Evolutionary conservation across 2,329 filamentous ascomycete species (phyloP), one percentile per base, ranked within the genome.

Genomic region (Fusarium coffeatum): DNA sequence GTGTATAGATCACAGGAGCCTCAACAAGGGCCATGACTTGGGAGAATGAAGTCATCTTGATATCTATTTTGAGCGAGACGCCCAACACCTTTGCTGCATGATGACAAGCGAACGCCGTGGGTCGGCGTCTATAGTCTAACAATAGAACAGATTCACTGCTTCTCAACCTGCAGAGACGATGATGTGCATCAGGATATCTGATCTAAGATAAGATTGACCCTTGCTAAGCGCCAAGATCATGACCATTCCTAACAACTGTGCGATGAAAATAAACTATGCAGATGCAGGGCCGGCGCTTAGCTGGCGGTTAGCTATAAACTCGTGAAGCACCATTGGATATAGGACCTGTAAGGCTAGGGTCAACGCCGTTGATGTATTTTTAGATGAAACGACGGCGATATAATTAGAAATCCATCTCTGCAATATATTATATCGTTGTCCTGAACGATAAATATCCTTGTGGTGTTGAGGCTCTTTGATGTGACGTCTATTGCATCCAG

Each of bases 401-500:
- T 51, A 56, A 43, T 64, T 68, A 68, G 50, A 53, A 71, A 23
- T 13, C 15, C 12, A 23, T 22, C 23, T 46, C 41, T 54, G 46
- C 25, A n/a, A 46, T 51, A 51, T 41, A 30, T 40, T 34, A 34
- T 49, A 55, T 55, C 54, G 42, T 41, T 16, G n/a, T 27, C 28
- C 30, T n/a, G 48, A 32, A n/a, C 28, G 34, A 41, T 20, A 42
- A 37, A 48, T 25, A 43, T 50, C 43, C 50, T 48, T 55, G 53
- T 74, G 73, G 72, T 72, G 71, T 75, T 74, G 73, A 75, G 73
- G 73, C 72, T 75, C 72, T 67, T 49, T 48, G 46, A 55, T 45
- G 57, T 62, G 64, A 69, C 34, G 59, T 74, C 54, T 22, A 47
- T 48, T 53, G 46, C 57, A 43, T 40, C 30, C 25, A 48, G 22